Evolutionary conservation across 805 yeast species (phyloP).

Genomic region (Myxozyma lipomycoides): DNA sequence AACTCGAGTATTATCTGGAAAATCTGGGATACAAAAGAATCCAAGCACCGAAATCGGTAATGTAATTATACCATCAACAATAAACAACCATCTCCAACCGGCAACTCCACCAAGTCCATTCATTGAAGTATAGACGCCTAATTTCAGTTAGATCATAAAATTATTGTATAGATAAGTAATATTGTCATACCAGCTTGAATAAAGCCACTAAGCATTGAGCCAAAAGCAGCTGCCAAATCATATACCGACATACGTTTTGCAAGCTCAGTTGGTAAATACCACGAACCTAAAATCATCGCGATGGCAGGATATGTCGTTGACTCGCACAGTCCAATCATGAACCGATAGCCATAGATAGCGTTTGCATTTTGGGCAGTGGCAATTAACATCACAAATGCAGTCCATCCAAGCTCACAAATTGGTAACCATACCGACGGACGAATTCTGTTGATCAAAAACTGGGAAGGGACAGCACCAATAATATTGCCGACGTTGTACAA

Average conservation of each 20-base stretch:
- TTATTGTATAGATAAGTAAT: no score
- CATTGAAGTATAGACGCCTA: constrained; percentile 35
- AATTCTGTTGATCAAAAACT: constrained; percentile 32
- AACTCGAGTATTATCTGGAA: constrained; percentile 6
- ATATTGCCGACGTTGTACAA: constrained; percentile 33
- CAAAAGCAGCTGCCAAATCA: constrained; percentile 41
- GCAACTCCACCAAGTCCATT: constrained; percentile 29
- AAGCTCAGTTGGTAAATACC: constrained; percentile 54
- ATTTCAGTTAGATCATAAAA: constrained; percentile 44
- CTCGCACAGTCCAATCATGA: constrained; percentile 66
- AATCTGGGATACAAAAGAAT: constrained; percentile 45
- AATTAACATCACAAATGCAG: constrained; percentile 55
- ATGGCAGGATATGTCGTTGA: constrained; percentile 58
- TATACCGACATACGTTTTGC: constrained; percentile 43
- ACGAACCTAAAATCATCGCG: constrained; percentile 45
- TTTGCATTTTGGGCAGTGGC: constrained; percentile 44
- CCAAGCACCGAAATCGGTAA: constrained; percentile 40
- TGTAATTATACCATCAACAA: constrained; percentile 50
- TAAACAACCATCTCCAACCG: constrained; percentile 41
- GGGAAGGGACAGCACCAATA: constrained; percentile 36
- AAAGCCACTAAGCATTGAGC: constrained; percentile 46
- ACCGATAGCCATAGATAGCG: constrained; percentile 55
- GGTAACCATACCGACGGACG: constrained; percentile 42
- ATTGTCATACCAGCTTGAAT: constrained; percentile 48
- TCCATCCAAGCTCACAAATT: constrained; percentile 61